Evolutionary conservation across 495 filamentous ascomycete genomes (phyloP).

Genomic region (Amphirosellinia nigrospora): DNA sequence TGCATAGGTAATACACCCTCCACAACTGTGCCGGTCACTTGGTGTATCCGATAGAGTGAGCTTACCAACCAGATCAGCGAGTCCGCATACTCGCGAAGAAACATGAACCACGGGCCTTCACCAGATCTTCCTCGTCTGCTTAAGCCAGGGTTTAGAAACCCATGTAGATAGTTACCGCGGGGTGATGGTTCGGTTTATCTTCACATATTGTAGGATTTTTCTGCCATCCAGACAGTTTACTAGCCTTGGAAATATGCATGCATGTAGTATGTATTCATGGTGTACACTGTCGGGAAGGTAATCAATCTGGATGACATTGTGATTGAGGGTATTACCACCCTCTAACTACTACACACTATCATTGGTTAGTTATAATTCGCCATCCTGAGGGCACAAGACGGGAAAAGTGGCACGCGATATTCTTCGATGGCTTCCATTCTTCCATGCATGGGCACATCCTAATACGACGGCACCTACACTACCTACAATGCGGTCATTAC

Average conservation of each 20-base stretch:
- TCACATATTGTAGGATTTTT: neutral
- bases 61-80: neutral
- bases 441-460: conserved; percentile 10
- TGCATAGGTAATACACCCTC: neutral
- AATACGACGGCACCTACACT: neutral
- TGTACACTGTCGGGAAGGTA: neutral
- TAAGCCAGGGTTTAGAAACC: neutral
- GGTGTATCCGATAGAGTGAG: neutral
- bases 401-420: conserved; percentile 22
- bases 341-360: neutral
- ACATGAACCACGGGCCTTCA: too few relatives aligned
- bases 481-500: too few relatives aligned
- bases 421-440: conserved; percentile 25
- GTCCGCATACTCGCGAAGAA: too few relatives aligned
- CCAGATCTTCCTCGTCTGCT: too few relatives aligned
- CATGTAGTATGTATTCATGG: neutral
- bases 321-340: neutral
- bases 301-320: neutral
- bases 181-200: conserved; percentile 9
- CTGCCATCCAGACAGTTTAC: neutral
- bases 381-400: neutral
- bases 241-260: neutral
- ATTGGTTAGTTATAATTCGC: neutral
- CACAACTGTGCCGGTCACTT: neutral
- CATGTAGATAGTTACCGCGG: conserved; percentile 10